These are phyloP conservation scores for Alternaria brassicicola DNA, from an alignment of 2,329 filamentous ascomycete species.

Conservation along the genomic window DNA sequence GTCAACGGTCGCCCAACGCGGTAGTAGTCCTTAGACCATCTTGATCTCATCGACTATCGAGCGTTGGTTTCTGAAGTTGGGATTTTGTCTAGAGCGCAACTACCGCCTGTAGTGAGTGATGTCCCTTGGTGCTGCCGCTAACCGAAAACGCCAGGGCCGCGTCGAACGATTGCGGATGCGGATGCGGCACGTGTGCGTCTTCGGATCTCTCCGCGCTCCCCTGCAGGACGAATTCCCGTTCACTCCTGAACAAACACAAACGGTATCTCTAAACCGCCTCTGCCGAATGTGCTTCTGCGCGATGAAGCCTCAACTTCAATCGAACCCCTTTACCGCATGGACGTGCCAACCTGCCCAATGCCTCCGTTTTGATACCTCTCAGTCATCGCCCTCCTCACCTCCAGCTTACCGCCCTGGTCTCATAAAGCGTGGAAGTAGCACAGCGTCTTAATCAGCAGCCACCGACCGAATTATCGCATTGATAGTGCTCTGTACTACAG, in stretches of 20 bases:
- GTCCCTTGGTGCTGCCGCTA: neutral
- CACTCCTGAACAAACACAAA: neutral
- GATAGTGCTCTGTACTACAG: neutral
- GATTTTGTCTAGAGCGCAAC: neutral
- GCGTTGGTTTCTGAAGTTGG: neutral
- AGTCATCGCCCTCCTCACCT: neutral
- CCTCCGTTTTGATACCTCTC: neutral
- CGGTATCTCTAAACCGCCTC: neutral
- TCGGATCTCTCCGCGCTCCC: neutral
- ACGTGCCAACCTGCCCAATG: neutral
- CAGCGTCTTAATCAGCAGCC: neutral
- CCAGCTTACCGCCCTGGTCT: neutral
- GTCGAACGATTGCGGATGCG: neutral
- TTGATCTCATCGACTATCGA: neutral
- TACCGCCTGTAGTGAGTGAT: neutral
- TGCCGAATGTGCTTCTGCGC: neutral
- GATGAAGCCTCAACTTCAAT: neutral
- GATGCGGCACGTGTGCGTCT: neutral
- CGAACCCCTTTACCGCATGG: neutral
- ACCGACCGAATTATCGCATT: neutral
- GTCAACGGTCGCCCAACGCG: neutral
- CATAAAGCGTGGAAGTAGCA: neutral
- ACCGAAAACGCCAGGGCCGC: neutral
- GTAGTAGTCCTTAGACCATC: neutral
- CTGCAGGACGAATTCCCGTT: neutral